Evolutionary conservation across 2,329 filamentous ascomycete genomes (phyloP).

Genomic region (Calonectria pseudoturangicola): DNA sequence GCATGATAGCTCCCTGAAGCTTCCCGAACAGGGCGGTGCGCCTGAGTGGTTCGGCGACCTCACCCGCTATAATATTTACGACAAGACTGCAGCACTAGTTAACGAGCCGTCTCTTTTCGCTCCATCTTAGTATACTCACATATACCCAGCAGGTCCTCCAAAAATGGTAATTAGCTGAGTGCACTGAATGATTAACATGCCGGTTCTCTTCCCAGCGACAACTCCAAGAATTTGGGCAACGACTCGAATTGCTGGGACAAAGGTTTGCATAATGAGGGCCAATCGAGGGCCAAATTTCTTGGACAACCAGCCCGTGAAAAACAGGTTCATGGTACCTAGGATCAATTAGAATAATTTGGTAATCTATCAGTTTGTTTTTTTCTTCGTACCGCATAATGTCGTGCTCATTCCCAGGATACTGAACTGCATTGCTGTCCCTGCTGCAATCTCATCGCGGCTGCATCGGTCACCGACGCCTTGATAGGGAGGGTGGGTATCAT

Average conservation of each 20-base stretch:
- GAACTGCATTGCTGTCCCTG: conserved; percentile 77
- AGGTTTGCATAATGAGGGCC: conserved; percentile 77
- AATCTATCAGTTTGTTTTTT: background rate
- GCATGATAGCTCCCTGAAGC: conserved; percentile 80
- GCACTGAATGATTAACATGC: conserved; percentile 81
- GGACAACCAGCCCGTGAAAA: conserved; percentile 80
- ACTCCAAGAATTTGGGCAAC: conserved; percentile 80
- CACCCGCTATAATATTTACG: conserved; percentile 80
- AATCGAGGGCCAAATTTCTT: conserved; percentile 79
- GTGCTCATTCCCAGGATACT: conserved; percentile 81
- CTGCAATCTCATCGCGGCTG: conserved; percentile 76
- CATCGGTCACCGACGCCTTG: conserved; percentile 72
- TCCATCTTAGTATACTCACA: conserved; percentile 59
- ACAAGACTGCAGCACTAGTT: conserved; percentile 65
- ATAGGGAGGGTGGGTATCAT: conserved; percentile 73
- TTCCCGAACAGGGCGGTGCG: conserved; percentile 80
- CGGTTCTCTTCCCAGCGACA: conserved; percentile 73
- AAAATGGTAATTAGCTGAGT: conserved; percentile 81
- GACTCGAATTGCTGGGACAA: conserved; percentile 79
- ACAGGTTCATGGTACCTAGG: conserved; percentile 64
- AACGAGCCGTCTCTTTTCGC: background rate
- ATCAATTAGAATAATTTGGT: background rate
- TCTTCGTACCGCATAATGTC: conserved; percentile 74
- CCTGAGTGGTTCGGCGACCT: conserved; percentile 75
- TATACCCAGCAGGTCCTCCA: conserved; percentile 81